Percentiles rank a stretch among this genome's conserved stretches.
Conservation (phyloP, 257 asterid genomes). For the Solanum virginianum region DNA sequence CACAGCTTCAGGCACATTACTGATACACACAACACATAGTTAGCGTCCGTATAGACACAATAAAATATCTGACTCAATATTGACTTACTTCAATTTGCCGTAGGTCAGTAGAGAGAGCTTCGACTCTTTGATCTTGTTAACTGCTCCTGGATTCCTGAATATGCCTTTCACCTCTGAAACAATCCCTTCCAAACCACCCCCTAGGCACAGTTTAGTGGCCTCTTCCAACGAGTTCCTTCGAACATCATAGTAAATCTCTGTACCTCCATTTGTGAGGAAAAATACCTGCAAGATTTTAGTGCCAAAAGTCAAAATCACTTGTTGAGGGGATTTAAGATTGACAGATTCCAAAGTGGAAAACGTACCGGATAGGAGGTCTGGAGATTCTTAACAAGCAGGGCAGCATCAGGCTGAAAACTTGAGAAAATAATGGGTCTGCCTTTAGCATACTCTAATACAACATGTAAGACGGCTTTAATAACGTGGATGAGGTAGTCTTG, state of each 20-base stretch:
- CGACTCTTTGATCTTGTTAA: slow-evolving; percentile 59
- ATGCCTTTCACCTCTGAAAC: slow-evolving; percentile 78
- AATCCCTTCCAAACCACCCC: slow-evolving; percentile 81
- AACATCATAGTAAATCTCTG: slow-evolving; percentile 48
- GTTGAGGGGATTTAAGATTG: neutral
- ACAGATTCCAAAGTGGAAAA: neutral
- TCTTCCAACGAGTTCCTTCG: slow-evolving; percentile 84
- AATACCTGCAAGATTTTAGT: slow-evolving; percentile 40
- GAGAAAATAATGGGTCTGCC: slow-evolving; percentile 71
- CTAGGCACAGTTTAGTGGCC: slow-evolving; percentile 61
- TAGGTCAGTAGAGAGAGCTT: slow-evolving; percentile 68
- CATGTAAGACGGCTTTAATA: slow-evolving; percentile 38
- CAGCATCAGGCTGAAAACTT: slow-evolving; percentile 87
- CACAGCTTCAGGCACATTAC: slow-evolving; percentile 82
- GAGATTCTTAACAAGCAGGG: slow-evolving; percentile 43
- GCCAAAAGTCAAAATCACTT: neutral
- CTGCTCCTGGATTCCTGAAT: slow-evolving; percentile 65
- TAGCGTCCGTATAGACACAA: neutral
- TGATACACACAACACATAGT: neutral
- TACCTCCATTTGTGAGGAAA: slow-evolving; percentile 85
- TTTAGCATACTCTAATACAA: slow-evolving; percentile 47
- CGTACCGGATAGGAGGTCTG: slow-evolving; percentile 67
- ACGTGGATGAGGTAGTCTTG: slow-evolving; percentile 33
- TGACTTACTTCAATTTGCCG: slow-evolving; percentile 77
- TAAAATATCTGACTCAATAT: neutral